Evolutionary conservation across 2,329 filamentous ascomycete genomes (phyloP).

Genomic region (Fusarium zealandicum): DNA sequence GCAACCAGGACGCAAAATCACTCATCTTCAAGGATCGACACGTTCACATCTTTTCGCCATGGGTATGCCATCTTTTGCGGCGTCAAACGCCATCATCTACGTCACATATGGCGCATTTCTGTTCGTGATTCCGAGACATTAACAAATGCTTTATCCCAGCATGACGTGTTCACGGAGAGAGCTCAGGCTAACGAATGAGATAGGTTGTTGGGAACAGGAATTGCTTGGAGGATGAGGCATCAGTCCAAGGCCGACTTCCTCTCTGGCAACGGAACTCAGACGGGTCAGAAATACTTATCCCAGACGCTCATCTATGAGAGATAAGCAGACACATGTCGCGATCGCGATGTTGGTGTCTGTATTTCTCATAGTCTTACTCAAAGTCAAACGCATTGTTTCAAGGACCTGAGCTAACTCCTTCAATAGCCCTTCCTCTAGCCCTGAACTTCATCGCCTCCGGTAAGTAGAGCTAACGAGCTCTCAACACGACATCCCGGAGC

Average conservation of each 20-base stretch:
- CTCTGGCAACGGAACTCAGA: conserved; percentile 81
- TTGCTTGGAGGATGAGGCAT: conserved; percentile 65
- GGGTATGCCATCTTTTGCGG: conserved; percentile 76
- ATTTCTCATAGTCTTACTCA: conserved; percentile 2
- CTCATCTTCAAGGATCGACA: neutral
- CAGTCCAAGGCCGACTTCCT: conserved; percentile 77
- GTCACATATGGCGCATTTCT: conserved; percentile 79
- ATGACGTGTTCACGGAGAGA: neutral
- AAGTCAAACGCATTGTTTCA: neutral
- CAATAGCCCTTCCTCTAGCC: conserved; percentile 76
- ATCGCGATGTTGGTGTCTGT: neutral
- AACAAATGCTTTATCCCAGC: neutral
- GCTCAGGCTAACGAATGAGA: conserved; percentile 24
- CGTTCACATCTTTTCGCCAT: conserved; percentile 52
- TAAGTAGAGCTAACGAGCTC: conserved; percentile 67
- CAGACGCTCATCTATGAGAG: conserved; percentile 7
- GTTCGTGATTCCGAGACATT: conserved; percentile 55
- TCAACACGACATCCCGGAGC: conserved; percentile 57
- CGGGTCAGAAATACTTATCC: conserved; percentile 64
- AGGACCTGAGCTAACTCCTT: conserved; percentile 41
- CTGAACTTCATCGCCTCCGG: conserved; percentile 91
- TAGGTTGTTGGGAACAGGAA: conserved; percentile 68
- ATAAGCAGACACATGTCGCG: neutral
- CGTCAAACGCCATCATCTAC: conserved; percentile 85
- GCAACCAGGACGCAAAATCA: neutral